Percentiles rank a stretch among this genome's conserved stretches.
Evolutionary conservation across 2,329 filamentous ascomycete genomes (phyloP).

Genomic region (Xylaria sp.): DNA sequence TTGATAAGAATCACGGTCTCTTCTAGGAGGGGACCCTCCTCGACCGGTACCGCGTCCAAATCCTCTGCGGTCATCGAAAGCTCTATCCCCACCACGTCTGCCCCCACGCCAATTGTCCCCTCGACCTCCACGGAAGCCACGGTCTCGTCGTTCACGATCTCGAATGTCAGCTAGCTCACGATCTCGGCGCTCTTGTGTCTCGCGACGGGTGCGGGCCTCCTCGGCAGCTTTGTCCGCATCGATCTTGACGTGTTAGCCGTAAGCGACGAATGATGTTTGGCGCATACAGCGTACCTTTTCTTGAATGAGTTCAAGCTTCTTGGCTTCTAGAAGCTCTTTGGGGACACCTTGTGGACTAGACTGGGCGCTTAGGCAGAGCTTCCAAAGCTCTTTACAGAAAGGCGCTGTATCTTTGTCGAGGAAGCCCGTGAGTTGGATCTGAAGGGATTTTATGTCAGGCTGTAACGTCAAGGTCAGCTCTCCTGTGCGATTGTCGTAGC

Average conservation of each 20-base stretch:
- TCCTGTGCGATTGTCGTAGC: not conserved
- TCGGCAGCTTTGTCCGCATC: slow-evolving; percentile 84
- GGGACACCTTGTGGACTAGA: slow-evolving; percentile 87
- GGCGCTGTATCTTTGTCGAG: slow-evolving; percentile 86
- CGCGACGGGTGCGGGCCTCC: slow-evolving; percentile 71
- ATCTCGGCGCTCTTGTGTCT: slow-evolving; percentile 74
- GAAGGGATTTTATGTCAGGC: slow-evolving; percentile 94
- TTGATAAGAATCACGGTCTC: slow-evolving; percentile 46
- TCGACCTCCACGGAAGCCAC: slow-evolving; percentile 56
- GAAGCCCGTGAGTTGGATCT: slow-evolving; percentile 94
- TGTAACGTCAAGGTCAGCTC: slow-evolving; percentile 46
- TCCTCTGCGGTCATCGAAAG: slow-evolving; percentile 52
- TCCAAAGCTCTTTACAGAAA: slow-evolving; percentile 96
- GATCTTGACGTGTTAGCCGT: slow-evolving; percentile 56
- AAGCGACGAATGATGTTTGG: not conserved
- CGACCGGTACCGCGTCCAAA: slow-evolving; percentile 52
- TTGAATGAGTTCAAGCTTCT: slow-evolving; percentile 92
- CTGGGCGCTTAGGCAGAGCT: slow-evolving; percentile 87
- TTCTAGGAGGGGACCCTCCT: slow-evolving; percentile 52
- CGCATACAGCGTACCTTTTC: slow-evolving; percentile 71
- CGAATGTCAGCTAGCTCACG: slow-evolving; percentile 71
- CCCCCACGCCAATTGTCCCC: slow-evolving; percentile 59
- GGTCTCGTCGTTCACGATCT: slow-evolving; percentile 65
- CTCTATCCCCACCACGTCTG: slow-evolving; percentile 58
- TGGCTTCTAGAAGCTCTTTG: slow-evolving; percentile 91